Conservation (phyloP, 2,329 filamentous ascomycete species). For the Colletotrichum navitas region DNA sequence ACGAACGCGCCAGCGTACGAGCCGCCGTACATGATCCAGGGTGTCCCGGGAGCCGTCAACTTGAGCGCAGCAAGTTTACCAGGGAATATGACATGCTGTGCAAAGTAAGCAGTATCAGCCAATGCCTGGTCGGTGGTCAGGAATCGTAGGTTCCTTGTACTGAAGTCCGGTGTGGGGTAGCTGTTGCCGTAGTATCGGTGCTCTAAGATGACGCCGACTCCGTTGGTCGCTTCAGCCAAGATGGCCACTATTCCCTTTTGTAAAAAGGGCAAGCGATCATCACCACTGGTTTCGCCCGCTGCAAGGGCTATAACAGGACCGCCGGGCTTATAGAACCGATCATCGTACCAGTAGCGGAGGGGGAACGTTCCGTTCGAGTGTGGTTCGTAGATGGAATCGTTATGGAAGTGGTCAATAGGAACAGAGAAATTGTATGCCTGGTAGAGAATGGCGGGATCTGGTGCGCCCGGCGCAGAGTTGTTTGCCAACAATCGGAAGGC, state of each 20-base stretch:
- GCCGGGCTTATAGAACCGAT: slow-evolving; percentile 78
- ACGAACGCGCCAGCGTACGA: slow-evolving; percentile 87
- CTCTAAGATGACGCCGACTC: slow-evolving; percentile 84
- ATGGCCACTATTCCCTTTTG: slow-evolving; percentile 83
- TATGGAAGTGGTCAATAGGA: slow-evolving; percentile 85
- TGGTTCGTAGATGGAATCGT: slow-evolving; percentile 81
- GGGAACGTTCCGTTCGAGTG: slow-evolving; percentile 77
- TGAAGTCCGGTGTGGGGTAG: slow-evolving; percentile 75
- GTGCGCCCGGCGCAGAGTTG: slow-evolving; percentile 5
- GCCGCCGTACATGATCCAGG: slow-evolving; percentile 86
- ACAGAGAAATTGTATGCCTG: slow-evolving; percentile 58
- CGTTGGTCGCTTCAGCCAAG: slow-evolving; percentile 77
- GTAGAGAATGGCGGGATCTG: slow-evolving; percentile 46
- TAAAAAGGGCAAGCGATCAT: slow-evolving; percentile 74
- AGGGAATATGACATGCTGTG: slow-evolving; percentile 76
- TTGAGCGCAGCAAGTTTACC: slow-evolving; percentile 74
- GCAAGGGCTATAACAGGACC: slow-evolving; percentile 85
- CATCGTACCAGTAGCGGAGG: slow-evolving; percentile 87
- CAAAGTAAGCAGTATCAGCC: slow-evolving; percentile 86
- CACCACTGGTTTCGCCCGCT: slow-evolving; percentile 76
- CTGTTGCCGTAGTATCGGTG: slow-evolving; percentile 89
- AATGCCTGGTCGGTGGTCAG: slow-evolving; percentile 86
- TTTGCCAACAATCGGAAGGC: slow-evolving; percentile 4
- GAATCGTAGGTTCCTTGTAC: slow-evolving; percentile 79
- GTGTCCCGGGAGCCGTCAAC: slow-evolving; percentile 72